Base-by-base conservation (phyloP, 108 stramenopile species). In the Cyclotella atomus region DNA sequence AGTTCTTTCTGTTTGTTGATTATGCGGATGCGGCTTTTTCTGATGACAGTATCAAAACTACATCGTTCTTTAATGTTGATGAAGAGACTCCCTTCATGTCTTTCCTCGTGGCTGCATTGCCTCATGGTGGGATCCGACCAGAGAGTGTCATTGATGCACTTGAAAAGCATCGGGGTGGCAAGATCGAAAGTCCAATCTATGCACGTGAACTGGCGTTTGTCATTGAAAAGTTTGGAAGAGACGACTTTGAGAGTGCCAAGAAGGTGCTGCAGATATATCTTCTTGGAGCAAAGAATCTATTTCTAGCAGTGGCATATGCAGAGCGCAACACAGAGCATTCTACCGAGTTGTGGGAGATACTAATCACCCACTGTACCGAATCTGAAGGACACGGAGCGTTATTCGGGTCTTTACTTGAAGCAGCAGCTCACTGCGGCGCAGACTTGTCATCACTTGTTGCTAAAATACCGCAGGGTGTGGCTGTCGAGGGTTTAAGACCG, bases 151-250 rank as follows among this genome's bases (percentile, higher is more conserved):
- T 87, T 12, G 59, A 77, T 20, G 59, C 68, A 49, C 70, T 92
- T n/a, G 89, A 88, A 52, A 28, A 49, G 16, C 46, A 68, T 41
- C 82, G 85, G 17, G 87, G 77, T 32, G 84, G 71, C 10, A 70
- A 47, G 21, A 29, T 73, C 57, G 73, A 70, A 43, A 70, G 59
- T 16, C 67, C 71, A 44, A 66, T 79, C 0, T 95, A 90, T 83
- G 89, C 93, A 21, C 56, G 90, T 15, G 93, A 95, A 66, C 73
- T 95, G 33, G 93, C 91, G 7, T 92, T 88, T 54, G 79, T 92
- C 24, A 88, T 92, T 32, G 93, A 95, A 54, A 75, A 85, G 38
- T 92, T 79, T 79, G 77, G 84, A 23, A 60, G 79, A 16, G 85
- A 83, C 25, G 76, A 76, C 3, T 75, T 68, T 55, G 84, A 69